These are phyloP conservation scores for Plectosphaerella cucumerina DNA, from an alignment of 2,329 filamentous ascomycete genomes.

Conservation along the genomic window DNA sequence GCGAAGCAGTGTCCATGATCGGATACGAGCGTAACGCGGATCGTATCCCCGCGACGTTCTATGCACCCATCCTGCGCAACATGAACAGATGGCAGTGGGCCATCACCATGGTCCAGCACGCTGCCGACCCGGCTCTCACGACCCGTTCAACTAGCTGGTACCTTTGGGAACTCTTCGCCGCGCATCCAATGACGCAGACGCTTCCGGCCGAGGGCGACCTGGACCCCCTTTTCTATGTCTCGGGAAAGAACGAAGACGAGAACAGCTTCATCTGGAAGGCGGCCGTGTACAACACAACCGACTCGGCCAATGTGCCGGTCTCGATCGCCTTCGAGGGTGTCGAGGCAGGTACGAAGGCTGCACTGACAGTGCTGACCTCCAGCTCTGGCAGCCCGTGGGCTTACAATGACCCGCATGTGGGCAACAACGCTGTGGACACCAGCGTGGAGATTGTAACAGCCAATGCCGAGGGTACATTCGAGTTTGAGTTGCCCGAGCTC, in stretches of 20 bases:
- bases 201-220: constrained; percentile 38
- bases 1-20: constrained; percentile 61
- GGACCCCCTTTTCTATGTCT: constrained; percentile 45
- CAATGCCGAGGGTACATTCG: constrained; percentile 40
- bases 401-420: constrained; percentile 37
- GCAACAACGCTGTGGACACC: constrained; percentile 45
- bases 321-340: constrained; percentile 41
- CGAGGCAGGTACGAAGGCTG: constrained; percentile 30
- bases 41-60: constrained; percentile 48
- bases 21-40: constrained; percentile 63
- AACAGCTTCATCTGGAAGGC: constrained; percentile 44
- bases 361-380: constrained; percentile 38
- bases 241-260: constrained; percentile 37
- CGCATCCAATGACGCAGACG: constrained; percentile 39
- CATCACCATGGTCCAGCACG: constrained; percentile 45
- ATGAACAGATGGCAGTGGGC: constrained; percentile 48
- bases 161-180: constrained; percentile 44
- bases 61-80: constrained; percentile 45
- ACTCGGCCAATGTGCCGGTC: constrained; percentile 37
- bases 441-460: constrained; percentile 33
- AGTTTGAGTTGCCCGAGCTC: constrained; percentile 48
- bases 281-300: constrained; percentile 48
- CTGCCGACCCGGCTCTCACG: constrained; percentile 42
- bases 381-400: constrained; percentile 31
- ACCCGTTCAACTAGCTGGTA: constrained; percentile 47